phyloP scores from a whole-genome alignment of 2,329 filamentous ascomycete genomes.

The Fusarium sacchari region DNA sequence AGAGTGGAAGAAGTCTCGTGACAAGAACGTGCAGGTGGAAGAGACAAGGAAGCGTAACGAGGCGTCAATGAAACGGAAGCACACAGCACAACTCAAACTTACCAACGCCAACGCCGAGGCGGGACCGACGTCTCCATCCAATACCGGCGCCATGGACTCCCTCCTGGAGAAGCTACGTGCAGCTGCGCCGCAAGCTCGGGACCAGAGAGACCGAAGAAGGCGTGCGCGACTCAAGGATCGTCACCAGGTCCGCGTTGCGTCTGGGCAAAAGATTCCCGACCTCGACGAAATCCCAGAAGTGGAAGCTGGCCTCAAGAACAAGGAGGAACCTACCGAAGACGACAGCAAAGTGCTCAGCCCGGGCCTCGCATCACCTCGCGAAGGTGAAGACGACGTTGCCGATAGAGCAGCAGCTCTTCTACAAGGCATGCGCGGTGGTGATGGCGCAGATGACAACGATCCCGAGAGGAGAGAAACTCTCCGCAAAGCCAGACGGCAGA shows the following conservation, averaged over 20 bases:
- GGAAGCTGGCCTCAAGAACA: constrained; percentile 53
- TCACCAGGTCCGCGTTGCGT: constrained; percentile 89
- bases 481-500: constrained; percentile 71
- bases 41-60: constrained; percentile 87
- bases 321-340: constrained; percentile 54
- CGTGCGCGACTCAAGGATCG: constrained; percentile 89
- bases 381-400: constrained; percentile 77
- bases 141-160: constrained; percentile 94
- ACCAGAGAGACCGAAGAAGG: constrained; percentile 88
- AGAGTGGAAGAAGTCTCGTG: constrained; percentile 95
- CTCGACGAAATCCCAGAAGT: constrained; percentile 68
- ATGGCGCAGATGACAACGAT: constrained; percentile 63
- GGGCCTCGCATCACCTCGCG: constrained; percentile 54
- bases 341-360: constrained; percentile 65
- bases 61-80: constrained; percentile 90
- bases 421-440: constrained; percentile 80
- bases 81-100: constrained; percentile 70
- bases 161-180: constrained; percentile 93
- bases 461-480: constrained; percentile 67
- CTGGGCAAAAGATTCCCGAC: constrained; percentile 86
- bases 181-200: constrained; percentile 87
- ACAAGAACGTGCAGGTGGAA: constrained; percentile 89
- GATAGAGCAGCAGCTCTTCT: constrained; percentile 85
- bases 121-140: constrained; percentile 72
- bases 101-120: constrained; percentile 61